Base-by-base conservation (phyloP, 306 rosid species). In the Vigna trinervia region DNA sequence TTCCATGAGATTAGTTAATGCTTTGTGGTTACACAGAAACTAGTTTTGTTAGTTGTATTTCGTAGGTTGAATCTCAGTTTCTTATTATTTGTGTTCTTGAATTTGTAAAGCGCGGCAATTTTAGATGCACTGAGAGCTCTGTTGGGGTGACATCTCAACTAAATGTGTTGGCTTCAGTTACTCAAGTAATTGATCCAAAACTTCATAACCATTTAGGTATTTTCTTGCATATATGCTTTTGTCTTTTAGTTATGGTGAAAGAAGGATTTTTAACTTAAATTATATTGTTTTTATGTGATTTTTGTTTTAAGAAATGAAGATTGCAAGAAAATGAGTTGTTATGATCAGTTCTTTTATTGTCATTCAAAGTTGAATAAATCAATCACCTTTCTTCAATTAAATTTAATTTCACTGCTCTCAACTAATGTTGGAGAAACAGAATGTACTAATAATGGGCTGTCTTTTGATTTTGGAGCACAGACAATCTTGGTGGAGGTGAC, bases 201-300 rank as follows among this genome's bases (percentile, higher is more conserved):
- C 99, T 96, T 86, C 99, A 96, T 86, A 81, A 92, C 75, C 99
- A 96, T 84, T 78, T 96, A 81, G 98, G 99, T 92, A 96, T 77
- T 83, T 72, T 60, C 82, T 69, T 67, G 23, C 52, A 34, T 67
- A 17, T 73, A 64, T 19, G 28, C 65, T 80, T 80, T 43, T 19
- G 5, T 61, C 67, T 78, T 73, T 73, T 69, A 19, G 78, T 74
- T 69, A n/a, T 53, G n/a, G 28, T 54, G 73, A 47, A 77, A 77
- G 59, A 72, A 52, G 63, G 61, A 79, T 38, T 82, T 65, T 52
- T 46, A 22, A 41, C 69, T 57, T 56, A 30, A 59, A 0, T 50
- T 57, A 60, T 63, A 5, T 81, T 15, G 43, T 14, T 62, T 36
- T 26, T 69, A 11, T 69, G 17, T 39, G 15, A 56, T 78, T 50